Evolutionary conservation across 352 stramenopile genomes (phyloP).

Genomic region (Phytophthora cryptogea): DNA sequence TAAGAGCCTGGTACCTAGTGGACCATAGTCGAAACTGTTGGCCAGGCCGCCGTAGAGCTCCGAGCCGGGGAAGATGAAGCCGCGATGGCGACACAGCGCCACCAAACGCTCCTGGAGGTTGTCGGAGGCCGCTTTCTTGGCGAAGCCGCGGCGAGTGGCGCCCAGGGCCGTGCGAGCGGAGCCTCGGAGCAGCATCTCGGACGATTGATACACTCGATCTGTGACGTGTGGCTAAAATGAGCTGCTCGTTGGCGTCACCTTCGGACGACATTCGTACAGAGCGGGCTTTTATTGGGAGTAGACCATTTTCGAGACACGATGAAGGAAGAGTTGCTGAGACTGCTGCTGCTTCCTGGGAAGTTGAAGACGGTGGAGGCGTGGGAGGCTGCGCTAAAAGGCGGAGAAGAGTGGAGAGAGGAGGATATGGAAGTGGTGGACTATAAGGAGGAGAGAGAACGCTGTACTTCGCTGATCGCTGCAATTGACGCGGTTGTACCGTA

Average conservation of each 20-base stretch:
- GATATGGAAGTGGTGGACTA: background rate
- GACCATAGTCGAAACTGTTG: conserved; percentile 98
- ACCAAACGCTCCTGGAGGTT: conserved; percentile 78
- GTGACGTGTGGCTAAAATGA: conserved; percentile 4
- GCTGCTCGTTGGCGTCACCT: too few species aligned
- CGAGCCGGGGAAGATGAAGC: conserved; percentile 94
- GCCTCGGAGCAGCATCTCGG: conserved; percentile 12
- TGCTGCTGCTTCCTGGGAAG: conserved; percentile 27
- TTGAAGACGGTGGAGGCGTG: conserved; percentile 36
- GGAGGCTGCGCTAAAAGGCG: conserved; percentile 12
- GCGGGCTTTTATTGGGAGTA: background rate
- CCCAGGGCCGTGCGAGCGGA: conserved; percentile 7
- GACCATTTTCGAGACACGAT: conserved; percentile 1
- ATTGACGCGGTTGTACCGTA: conserved; percentile 48
- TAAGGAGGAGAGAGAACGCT: conserved; percentile 7
- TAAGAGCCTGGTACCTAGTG: conserved; percentile 48
- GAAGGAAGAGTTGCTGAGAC: conserved; percentile 26
- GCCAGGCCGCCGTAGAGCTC: conserved; percentile 98
- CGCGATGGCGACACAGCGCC: conserved; percentile 87
- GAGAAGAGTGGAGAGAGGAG: background rate
- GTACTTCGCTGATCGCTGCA: conserved; percentile 17
- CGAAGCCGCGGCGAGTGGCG: conserved; percentile 35
- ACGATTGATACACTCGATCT: conserved; percentile 6
- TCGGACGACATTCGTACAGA: background rate
- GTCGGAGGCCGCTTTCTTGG: conserved; percentile 33